Conservation (phyloP, 2,329 filamentous ascomycete species). For the Fusarium heterosporum region DNA sequence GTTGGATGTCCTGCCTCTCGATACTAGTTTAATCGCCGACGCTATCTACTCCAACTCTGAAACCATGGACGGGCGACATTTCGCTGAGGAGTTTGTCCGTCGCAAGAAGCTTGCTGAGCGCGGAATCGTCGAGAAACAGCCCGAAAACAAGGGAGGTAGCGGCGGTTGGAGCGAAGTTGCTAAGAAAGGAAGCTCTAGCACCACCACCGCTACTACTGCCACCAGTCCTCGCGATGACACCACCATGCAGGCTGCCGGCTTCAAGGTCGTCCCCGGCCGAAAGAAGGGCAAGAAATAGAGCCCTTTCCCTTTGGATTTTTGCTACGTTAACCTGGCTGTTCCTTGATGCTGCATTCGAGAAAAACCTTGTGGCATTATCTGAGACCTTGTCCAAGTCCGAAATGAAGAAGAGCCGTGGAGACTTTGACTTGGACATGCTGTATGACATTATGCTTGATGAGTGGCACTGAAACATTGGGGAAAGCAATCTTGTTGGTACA, state of each 20-base stretch:
- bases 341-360: background rate
- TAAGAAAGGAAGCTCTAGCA: slow-evolving; percentile 78
- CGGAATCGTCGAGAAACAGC: slow-evolving; percentile 83
- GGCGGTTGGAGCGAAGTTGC: slow-evolving; percentile 97
- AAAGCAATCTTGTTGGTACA: background rate
- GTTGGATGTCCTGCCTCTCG: slow-evolving; percentile 79
- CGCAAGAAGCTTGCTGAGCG: slow-evolving; percentile 94
- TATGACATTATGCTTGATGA: slow-evolving; percentile 13
- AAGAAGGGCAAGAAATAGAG: slow-evolving; percentile 87
- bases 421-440: background rate
- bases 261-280: slow-evolving; percentile 91
- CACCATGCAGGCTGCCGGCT: slow-evolving; percentile 67
- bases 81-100: slow-evolving; percentile 93
- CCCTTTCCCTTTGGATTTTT: slow-evolving; percentile 19
- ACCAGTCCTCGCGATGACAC: slow-evolving; percentile 58
- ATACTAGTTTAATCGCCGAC: slow-evolving; percentile 86
- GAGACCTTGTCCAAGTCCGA: background rate
- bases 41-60: slow-evolving; percentile 87
- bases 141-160: slow-evolving; percentile 60
- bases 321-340: slow-evolving; percentile 12
- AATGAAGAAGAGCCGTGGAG: background rate
- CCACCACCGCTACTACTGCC: slow-evolving; percentile 31
- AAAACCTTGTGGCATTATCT: background rate
- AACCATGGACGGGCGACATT: slow-evolving; percentile 92
- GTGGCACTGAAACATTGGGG: background rate